Base-by-base conservation (phyloP, 805 yeast species). In the Schwanniomyces pseudopolymorphus region DNA sequence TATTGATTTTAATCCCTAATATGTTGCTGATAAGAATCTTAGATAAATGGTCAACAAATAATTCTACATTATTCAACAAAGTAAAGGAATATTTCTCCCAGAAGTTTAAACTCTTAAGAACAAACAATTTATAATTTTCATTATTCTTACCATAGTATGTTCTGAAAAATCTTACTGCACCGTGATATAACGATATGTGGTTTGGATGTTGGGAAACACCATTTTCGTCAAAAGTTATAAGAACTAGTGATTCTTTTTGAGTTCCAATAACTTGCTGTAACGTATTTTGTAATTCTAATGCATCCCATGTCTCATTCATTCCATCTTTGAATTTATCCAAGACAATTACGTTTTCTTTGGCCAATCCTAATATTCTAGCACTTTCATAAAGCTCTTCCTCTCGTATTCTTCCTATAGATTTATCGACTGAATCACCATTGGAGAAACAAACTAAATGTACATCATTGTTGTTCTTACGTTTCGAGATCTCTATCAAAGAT, bases 181-280 rank as follows among this genome's bases (percentile, higher is more conserved):
- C 90, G 42, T 73, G 57, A 60, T 70, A 75, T 40, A 88, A 64
- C 0, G 91, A 77, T 21, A 70, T 80, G 64, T 94, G 99, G 64
- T 94, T 94, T n/a, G 87, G 78, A 66, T 94, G 99, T 40, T 77
- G 73, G 0, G 97, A 89, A 3, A 94, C 86, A 0, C 99, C 99
- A 17, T 58, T 42, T 31, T 76, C 75, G 67, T 94, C 99, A 64
- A 94, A 92, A 0, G 97, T 87, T 26, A 92, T 55, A 8, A 91
- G 56, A 5, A 78, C 72, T 14, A 71, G 50, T 5, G 55, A 50
- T 21, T 49, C 35, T 5, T 42, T 39, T n/a, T 45, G 37, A 36
- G 56, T 44, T 17, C 48, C 44, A 6, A 70, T 60, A 13, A 64
- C 54, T 2, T 51, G 47, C 1, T 58, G 51, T 22, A 87, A 60